Base-by-base conservation (phyloP, 495 filamentous ascomycete genomes). In the Acidomyces sp. region DNA sequence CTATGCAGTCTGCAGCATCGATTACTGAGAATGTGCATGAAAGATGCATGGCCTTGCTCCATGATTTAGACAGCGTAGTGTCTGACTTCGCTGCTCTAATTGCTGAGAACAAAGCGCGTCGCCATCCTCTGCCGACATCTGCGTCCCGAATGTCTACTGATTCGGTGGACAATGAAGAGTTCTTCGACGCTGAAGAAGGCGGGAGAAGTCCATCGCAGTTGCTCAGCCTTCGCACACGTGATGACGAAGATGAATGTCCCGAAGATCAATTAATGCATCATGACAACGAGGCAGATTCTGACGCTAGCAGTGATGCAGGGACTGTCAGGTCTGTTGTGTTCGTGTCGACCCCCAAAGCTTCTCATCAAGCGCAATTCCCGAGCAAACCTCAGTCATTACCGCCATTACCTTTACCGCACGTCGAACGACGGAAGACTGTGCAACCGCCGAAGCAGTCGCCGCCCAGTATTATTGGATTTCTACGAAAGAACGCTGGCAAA, bases 401-500 rank as follows among this genome's bases (percentile, higher is more conserved):
- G 13, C 90, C 92, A 3, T 68, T 97, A 12, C 90, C 90, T 5
- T 63, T 88, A 23, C 62, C 74, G 16, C 47, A 62, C 0, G 67
- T 88, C 4, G 58, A 67, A 28, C 72, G 90, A n/a, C 74, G 90
- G 37, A 66, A 62, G 13, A 79, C 75, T 2, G 73, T 97, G 11
- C 65, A 72, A 0, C 67, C 78, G 1, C 72, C 85, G 3, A 86
- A 74, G 18, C 74, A 84, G 20, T 55, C 73, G 26, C 88, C 92
- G 0, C 90, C 90, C 0, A 93, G 84, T 60, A 64, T 97, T 22
- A 90, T 97, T 42, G 80, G 82, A 1, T 93, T 95, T 57, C 66
- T 96, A 7, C 83, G 92, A 54, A 97, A 95, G 57, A 97, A 97
- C 48, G 90, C 95, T 10, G 90, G 90, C 49, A 96, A 96, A 62